These are phyloP conservation scores for Neonectria hederae DNA, from an alignment of 2,329 filamentous ascomycete genomes.

Conservation along the genomic window DNA sequence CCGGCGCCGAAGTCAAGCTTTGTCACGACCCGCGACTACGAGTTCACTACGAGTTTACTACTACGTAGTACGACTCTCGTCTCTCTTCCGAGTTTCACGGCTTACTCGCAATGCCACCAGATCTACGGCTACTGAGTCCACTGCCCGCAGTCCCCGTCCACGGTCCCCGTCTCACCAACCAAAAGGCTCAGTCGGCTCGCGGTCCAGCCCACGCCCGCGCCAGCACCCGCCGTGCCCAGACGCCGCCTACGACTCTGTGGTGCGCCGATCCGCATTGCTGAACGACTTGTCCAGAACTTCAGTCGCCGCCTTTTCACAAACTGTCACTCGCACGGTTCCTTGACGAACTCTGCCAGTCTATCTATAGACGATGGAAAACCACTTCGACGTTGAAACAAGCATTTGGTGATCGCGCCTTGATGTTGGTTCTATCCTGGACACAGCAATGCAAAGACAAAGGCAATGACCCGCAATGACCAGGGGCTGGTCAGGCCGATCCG, in stretches of 20 bases:
- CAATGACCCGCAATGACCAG: slow-evolving; percentile 11
- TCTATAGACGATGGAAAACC: background rate
- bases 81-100: background rate
- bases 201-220: slow-evolving; percentile 13
- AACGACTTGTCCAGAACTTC: background rate
- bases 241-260: slow-evolving; percentile 3
- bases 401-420: background rate
- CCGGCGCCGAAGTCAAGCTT: slow-evolving; percentile 25
- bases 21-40: slow-evolving; percentile 1
- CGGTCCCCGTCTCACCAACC: background rate
- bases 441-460: slow-evolving; percentile 5
- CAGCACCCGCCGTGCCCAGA: background rate
- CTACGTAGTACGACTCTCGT: background rate
- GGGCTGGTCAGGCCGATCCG: slow-evolving; percentile 8
- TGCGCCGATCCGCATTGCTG: background rate
- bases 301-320: background rate
- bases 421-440: background rate
- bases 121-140: background rate
- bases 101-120: background rate
- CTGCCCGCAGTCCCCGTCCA: slow-evolving; percentile 4
- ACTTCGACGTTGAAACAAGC: slow-evolving; percentile 10
- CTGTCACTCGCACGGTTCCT: background rate
- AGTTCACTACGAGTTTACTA: background rate
- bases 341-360: background rate
- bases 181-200: slow-evolving; percentile 9